Evolutionary conservation across 2,329 filamentous ascomycete genomes (phyloP).

Genomic region (Periconia macrospinosa): DNA sequence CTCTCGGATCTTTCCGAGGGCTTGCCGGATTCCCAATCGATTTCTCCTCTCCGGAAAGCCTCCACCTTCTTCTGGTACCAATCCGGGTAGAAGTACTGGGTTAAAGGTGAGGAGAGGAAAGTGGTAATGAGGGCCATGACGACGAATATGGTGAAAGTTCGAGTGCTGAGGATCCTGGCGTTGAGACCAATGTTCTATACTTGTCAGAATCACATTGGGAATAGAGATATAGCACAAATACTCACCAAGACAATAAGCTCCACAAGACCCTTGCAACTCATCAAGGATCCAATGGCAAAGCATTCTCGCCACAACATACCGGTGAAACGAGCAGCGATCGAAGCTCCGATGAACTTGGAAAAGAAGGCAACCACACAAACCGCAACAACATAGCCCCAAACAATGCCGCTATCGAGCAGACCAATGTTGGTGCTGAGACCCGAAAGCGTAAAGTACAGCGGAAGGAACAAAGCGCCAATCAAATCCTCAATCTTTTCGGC

Average conservation of each 20-base stretch:
- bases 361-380: conserved; percentile 80
- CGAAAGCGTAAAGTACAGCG: conserved; percentile 91
- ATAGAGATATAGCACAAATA: too few relatives aligned
- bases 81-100: conserved; percentile 71
- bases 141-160: conserved; percentile 91
- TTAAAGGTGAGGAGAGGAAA: conserved; percentile 78
- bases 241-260: conserved; percentile 90
- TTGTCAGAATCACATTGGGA: conserved; percentile 19
- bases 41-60: conserved; percentile 79
- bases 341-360: conserved; percentile 82
- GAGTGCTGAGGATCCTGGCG: conserved; percentile 75
- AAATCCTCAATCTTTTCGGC: conserved; percentile 95
- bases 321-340: conserved; percentile 72
- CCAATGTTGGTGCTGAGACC: conserved; percentile 87
- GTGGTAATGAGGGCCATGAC: conserved; percentile 91
- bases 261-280: conserved; percentile 96
- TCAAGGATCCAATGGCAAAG: conserved; percentile 82
- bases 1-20: conserved; percentile 43
- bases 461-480: conserved; percentile 79
- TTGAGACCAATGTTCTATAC: conserved; percentile 77
- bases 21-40: conserved; percentile 76
- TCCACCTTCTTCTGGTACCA: conserved; percentile 76
- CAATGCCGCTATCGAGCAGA: conserved; percentile 75
- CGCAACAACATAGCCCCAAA: conserved; percentile 88
- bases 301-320: conserved; percentile 90